Percentiles rank a stretch among this genome's conserved stretches.
Evolutionary conservation across 805 yeast species (phyloP).

Genomic region (Candida endomychidarum): DNA sequence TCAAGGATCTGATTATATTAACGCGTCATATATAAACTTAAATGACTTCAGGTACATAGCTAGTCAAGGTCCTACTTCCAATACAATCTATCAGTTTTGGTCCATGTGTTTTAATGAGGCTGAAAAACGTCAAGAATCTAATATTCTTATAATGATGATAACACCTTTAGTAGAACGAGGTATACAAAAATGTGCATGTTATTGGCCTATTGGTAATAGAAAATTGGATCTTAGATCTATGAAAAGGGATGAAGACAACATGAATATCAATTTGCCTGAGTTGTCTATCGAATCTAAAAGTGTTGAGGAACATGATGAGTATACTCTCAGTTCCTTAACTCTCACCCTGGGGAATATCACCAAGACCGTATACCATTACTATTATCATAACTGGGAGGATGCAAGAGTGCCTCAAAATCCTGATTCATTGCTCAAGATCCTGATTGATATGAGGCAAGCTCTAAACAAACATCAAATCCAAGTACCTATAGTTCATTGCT

Average conservation of each 20-base stretch:
- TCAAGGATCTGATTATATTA: conserved; percentile 32
- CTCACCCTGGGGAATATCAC: conserved; percentile 18
- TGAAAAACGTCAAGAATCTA: conserved; percentile 23
- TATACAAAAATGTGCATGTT: conserved; percentile 39
- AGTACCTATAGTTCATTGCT: conserved; percentile 39
- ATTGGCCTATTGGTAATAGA: conserved; percentile 38
- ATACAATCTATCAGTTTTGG: conserved; percentile 49
- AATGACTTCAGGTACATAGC: conserved; percentile 50
- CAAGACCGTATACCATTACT: conserved; percentile 38
- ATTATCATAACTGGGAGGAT: conserved; percentile 48
- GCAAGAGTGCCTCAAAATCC: conserved; percentile 37
- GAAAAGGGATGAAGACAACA: background rate
- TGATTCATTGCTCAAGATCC: conserved; percentile 28
- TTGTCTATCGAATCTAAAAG: conserved; percentile 20
- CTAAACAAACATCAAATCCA: conserved; percentile 5
- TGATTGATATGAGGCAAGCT: conserved; percentile 20
- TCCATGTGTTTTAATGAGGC: conserved; percentile 42
- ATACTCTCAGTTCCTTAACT: conserved; percentile 26
- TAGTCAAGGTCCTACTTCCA: conserved; percentile 61
- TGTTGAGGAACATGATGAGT: conserved; percentile 22
- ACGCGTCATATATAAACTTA: conserved; percentile 36
- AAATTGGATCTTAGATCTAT: conserved; percentile 22
- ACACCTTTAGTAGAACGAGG: conserved; percentile 52
- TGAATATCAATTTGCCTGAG: conserved; percentile 10
- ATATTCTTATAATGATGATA: conserved; percentile 37